These are phyloP conservation scores for Saccharum hybrid DNA, from an alignment of 202 grass and related monocot species.

Conservation along the genomic window DNA sequence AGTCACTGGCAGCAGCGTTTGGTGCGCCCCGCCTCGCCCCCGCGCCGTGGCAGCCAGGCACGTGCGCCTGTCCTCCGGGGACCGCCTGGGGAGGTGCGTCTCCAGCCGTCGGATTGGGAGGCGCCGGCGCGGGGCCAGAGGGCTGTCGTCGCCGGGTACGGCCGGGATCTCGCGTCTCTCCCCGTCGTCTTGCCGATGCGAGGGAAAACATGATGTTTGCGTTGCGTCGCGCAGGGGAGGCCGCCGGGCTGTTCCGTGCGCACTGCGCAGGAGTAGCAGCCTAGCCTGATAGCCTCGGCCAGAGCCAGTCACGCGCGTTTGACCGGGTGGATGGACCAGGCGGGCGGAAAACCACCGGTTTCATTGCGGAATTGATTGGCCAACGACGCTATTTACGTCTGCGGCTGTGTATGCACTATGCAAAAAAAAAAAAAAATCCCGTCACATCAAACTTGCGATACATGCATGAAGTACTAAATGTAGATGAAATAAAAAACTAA, in stretches of 20 bases:
- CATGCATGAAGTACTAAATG: too few species aligned
- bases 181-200: not conserved
- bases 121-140: not conserved
- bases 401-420: too few species aligned
- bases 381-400: not conserved
- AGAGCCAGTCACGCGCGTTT: too few species aligned
- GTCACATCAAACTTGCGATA: too few species aligned
- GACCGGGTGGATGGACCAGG: slow-evolving; percentile 32
- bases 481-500: too few species aligned
- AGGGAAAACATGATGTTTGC: too few species aligned
- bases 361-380: slow-evolving; percentile 22
- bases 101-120: slow-evolving; percentile 25
- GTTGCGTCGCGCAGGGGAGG: too few species aligned
- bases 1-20: slow-evolving; percentile 25
- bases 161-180: slow-evolving; percentile 34
- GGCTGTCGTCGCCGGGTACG: not conserved
- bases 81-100: not conserved
- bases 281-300: not conserved
- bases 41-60: slow-evolving; percentile 42
- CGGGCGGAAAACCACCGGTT: not conserved
- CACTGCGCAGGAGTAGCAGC: not conserved
- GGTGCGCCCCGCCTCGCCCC: not conserved
- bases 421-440: too few species aligned
- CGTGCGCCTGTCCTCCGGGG: slow-evolving; percentile 60
- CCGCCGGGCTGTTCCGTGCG: not conserved